Conservation (phyloP, 1,284 basidiomycete genomes). For the Rhodotorula mucilaginosa region DNA sequence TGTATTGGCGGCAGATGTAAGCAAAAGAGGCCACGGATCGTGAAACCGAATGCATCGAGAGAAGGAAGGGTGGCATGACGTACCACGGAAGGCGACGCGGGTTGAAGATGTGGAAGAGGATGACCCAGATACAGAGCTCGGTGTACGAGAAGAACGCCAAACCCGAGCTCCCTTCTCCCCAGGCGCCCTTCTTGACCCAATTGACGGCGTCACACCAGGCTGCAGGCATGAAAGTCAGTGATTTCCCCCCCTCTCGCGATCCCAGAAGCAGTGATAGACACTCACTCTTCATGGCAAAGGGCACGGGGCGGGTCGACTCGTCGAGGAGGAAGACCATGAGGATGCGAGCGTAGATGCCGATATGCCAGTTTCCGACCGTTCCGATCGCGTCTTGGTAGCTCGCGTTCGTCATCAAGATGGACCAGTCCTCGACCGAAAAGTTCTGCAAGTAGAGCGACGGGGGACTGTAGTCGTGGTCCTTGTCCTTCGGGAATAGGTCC, state of each 20-base stretch:
- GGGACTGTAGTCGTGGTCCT: constrained; percentile 46
- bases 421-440: constrained; percentile 62
- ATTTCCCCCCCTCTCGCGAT: too few relatives aligned
- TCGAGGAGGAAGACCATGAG: constrained; percentile 62
- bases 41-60: too few relatives aligned
- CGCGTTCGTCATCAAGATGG: constrained; percentile 61
- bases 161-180: constrained; percentile 13
- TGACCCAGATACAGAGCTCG: constrained; percentile 30
- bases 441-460: constrained; percentile 65
- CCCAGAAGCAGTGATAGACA: neutral
- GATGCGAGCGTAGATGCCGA: constrained; percentile 61
- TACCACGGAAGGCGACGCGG: constrained; percentile 26
- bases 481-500: constrained; percentile 58
- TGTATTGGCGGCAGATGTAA: neutral
- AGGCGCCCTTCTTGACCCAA: constrained; percentile 55
- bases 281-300: constrained; percentile 58
- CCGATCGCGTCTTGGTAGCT: constrained; percentile 51
- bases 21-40: too few relatives aligned
- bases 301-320: constrained; percentile 55
- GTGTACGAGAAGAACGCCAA: constrained; percentile 30
- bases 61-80: neutral
- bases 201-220: constrained; percentile 62
- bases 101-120: constrained; percentile 31
- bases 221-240: neutral
- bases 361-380: constrained; percentile 52